phyloP scores from a whole-genome alignment of 495 filamentous ascomycete species.

The Neurospora sp. region DNA sequence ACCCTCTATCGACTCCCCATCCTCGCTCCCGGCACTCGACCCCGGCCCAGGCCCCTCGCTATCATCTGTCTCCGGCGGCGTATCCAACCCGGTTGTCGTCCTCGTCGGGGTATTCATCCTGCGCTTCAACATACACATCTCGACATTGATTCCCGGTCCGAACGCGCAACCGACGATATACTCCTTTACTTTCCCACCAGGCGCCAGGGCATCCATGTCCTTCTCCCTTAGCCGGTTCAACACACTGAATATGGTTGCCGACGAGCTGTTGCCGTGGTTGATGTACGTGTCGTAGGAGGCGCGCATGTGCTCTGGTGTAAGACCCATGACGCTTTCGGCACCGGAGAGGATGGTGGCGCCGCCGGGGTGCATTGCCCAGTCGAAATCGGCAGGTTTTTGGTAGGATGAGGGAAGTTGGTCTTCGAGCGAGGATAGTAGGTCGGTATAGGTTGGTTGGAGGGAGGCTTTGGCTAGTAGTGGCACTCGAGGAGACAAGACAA shows the following conservation, averaged over 20 bases:
- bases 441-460: conserved; percentile 39
- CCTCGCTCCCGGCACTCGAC: conserved; percentile 24
- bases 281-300: conserved; percentile 55
- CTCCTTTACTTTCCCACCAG: conserved; percentile 35
- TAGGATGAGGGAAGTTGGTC: conserved; percentile 31
- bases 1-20: conserved; percentile 18
- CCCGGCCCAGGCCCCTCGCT: conserved; percentile 18
- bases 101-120: conserved; percentile 14
- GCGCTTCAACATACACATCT: conserved; percentile 51
- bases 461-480: conserved; percentile 39
- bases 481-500: conserved; percentile 47
- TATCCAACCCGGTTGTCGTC: conserved; percentile 21
- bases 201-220: conserved; percentile 44
- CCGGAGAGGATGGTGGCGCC: conserved; percentile 54
- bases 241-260: conserved; percentile 51
- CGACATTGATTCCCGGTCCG: conserved; percentile 53
- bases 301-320: conserved; percentile 48
- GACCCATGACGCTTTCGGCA: conserved; percentile 42
- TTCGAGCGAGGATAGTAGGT: conserved; percentile 33
- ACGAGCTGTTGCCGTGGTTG: conserved; percentile 51
- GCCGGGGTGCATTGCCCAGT: conserved; percentile 63
- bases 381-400: conserved; percentile 40
- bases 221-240: conserved; percentile 47
- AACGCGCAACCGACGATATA: conserved; percentile 56
- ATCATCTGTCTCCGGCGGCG: conserved; percentile 38